These are phyloP conservation scores for Penicillium crystallinum DNA, from an alignment of 495 filamentous ascomycete genomes.

Conservation along the genomic window DNA sequence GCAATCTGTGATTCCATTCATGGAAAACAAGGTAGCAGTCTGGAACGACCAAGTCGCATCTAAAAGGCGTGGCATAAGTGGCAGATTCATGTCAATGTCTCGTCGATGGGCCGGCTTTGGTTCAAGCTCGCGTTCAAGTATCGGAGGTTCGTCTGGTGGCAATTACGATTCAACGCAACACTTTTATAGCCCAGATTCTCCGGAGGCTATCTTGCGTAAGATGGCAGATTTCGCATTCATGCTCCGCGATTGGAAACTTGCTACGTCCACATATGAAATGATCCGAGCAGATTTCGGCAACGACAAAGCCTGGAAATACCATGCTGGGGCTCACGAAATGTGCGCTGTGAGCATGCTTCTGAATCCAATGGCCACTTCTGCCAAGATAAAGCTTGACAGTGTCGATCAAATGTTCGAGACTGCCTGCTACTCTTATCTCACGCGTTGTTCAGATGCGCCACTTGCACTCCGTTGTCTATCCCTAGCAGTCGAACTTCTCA, in stretches of 20 bases:
- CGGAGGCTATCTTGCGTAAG: slow-evolving; percentile 88
- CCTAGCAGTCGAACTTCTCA: slow-evolving; percentile 74
- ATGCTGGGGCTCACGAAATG: slow-evolving; percentile 93
- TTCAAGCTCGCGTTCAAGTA: slow-evolving; percentile 44
- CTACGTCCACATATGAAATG: slow-evolving; percentile 84
- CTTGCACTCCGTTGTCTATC: slow-evolving; percentile 72
- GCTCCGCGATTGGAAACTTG: slow-evolving; percentile 92
- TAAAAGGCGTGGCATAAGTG: slow-evolving; percentile 74
- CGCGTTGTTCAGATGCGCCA: slow-evolving; percentile 68
- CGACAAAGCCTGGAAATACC: slow-evolving; percentile 94
- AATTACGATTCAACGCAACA: slow-evolving; percentile 77
- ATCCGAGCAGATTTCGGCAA: slow-evolving; percentile 81
- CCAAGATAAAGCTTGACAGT: slow-evolving; percentile 69
- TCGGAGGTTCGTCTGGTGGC: slow-evolving; percentile 35
- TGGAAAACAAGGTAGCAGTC: slow-evolving; percentile 82
- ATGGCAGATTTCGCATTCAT: slow-evolving; percentile 94
- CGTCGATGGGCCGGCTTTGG: slow-evolving; percentile 83
- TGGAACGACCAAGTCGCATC: slow-evolving; percentile 99
- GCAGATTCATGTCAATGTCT: slow-evolving; percentile 85
- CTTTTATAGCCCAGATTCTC: slow-evolving; percentile 75
- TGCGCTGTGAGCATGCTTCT: slow-evolving; percentile 75
- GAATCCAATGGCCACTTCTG: slow-evolving; percentile 60
- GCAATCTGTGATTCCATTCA: slow-evolving; percentile 86
- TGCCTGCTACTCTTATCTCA: slow-evolving; percentile 86
- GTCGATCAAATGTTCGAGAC: slow-evolving; percentile 82